Evolutionary conservation across 2,329 filamentous ascomycete species (phyloP).

Genomic region (Cladosporium sp.): DNA sequence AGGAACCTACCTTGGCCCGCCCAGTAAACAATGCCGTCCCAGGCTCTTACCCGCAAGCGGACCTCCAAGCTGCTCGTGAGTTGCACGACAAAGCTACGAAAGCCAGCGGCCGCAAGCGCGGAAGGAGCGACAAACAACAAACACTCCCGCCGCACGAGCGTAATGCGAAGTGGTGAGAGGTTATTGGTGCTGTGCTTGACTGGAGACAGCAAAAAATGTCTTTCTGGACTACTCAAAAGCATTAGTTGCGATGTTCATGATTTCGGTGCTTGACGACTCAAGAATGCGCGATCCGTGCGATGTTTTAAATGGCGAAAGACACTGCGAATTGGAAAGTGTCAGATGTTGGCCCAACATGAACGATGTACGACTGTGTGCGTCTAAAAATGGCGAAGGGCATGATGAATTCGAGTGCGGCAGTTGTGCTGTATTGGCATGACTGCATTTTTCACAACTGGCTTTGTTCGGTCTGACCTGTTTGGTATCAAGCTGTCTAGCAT

Average conservation of each 20-base stretch:
- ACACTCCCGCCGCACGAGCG: neutral
- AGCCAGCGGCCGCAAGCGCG: neutral
- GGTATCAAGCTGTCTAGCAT: neutral
- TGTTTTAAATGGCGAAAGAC: neutral
- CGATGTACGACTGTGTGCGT: neutral
- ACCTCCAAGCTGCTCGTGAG: neutral
- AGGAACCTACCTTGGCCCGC: neutral
- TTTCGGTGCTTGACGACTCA: too few relatives aligned
- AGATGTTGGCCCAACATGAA: neutral
- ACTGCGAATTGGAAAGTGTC: neutral
- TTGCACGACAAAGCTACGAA: constrained; percentile 3
- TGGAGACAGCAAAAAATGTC: neutral
- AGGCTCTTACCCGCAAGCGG: neutral
- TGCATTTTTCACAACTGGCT: neutral
- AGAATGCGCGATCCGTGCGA: neutral
- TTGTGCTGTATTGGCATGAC: neutral
- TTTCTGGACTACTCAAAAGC: neutral
- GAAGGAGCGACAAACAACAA: neutral
- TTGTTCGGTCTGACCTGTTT: neutral
- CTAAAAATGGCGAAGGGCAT: neutral
- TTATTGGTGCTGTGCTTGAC: neutral
- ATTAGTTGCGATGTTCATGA: neutral
- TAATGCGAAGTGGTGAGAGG: neutral
- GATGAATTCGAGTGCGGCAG: neutral
- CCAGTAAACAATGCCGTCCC: neutral